Conservation (phyloP, 2,329 filamentous ascomycete genomes). For the Neonectria hederae region DNA sequence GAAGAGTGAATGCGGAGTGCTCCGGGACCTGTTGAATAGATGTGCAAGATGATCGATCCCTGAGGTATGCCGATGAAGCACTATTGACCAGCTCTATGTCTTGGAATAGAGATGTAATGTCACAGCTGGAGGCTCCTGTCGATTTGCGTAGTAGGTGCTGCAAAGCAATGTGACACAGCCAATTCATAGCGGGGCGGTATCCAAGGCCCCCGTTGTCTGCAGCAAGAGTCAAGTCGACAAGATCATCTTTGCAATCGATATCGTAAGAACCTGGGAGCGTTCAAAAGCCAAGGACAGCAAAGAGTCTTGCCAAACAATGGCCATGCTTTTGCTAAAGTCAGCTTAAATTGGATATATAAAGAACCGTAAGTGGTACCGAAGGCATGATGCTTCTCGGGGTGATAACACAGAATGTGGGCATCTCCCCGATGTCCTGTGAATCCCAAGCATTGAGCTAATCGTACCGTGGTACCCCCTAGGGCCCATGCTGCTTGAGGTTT, state of each 20-base stretch:
- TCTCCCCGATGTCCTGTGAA: slow-evolving; percentile 20
- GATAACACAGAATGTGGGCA: neutral
- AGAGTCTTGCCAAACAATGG: slow-evolving; percentile 33
- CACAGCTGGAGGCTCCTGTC: neutral
- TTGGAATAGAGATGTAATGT: neutral
- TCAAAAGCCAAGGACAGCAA: slow-evolving; percentile 33
- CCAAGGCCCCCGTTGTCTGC: neutral
- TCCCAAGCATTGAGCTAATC: slow-evolving; percentile 25
- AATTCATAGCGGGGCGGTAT: slow-evolving; percentile 32
- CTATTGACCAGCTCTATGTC: slow-evolving; percentile 12
- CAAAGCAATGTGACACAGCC: slow-evolving; percentile 25
- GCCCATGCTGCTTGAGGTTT: slow-evolving; percentile 34
- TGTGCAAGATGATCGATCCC: slow-evolving; percentile 2
- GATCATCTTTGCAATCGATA: slow-evolving; percentile 24
- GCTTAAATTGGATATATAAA: neutral
- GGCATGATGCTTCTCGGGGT: slow-evolving; percentile 9
- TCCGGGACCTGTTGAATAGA: slow-evolving; percentile 30
- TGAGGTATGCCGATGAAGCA: slow-evolving; percentile 13
- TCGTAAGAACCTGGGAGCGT: slow-evolving; percentile 25
- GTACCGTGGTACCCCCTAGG: slow-evolving; percentile 28
- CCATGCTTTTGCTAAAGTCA: slow-evolving; percentile 14
- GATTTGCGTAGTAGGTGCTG: slow-evolving; percentile 4
- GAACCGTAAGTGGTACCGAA: slow-evolving; percentile 8
- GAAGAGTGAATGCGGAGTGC: slow-evolving; percentile 19
- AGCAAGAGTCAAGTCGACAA: neutral